Conservation (phyloP, 345 rosid genomes). For the Citrus cavaleriei region DNA sequence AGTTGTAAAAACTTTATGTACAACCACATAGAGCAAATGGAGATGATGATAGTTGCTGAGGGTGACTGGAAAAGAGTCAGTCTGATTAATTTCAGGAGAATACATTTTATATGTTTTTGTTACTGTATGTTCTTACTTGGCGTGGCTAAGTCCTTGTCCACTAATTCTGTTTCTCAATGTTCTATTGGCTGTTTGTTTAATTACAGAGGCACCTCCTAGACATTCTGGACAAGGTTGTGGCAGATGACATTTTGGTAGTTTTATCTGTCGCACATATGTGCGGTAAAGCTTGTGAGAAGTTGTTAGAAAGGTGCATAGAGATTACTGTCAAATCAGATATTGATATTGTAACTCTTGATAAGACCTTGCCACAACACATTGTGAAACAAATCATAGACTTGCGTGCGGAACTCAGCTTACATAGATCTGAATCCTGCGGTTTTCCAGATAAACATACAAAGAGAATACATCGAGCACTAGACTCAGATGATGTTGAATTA, state of each 20-base stretch:
- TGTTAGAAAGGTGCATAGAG: constrained; percentile 46
- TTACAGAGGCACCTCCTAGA: constrained; percentile 63
- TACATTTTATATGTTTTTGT: background rate
- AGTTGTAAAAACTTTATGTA: no score
- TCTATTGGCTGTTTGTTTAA: constrained; percentile 8
- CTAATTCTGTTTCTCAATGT: background rate
- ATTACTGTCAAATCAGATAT: constrained; percentile 29
- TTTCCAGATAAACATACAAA: constrained; percentile 52
- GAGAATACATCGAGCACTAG: constrained; percentile 71
- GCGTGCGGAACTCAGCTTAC: constrained; percentile 39
- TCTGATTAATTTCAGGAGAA: background rate
- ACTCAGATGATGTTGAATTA: constrained; percentile 83
- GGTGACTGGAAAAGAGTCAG: no score
- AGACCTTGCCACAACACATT: no score
- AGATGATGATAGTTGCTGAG: no score
- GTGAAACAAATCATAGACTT: constrained; percentile 31
- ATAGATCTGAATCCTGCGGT: constrained; percentile 22
- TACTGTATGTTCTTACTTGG: background rate
- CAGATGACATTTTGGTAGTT: constrained; percentile 61
- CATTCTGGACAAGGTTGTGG: constrained; percentile 53
- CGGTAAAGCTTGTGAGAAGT: constrained; percentile 46
- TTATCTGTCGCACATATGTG: constrained; percentile 57
- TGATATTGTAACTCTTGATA: no score
- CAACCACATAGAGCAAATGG: no score
- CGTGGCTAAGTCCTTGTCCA: background rate